Base-by-base conservation (phyloP, 345 rosid species). In the Salix purpurea region DNA sequence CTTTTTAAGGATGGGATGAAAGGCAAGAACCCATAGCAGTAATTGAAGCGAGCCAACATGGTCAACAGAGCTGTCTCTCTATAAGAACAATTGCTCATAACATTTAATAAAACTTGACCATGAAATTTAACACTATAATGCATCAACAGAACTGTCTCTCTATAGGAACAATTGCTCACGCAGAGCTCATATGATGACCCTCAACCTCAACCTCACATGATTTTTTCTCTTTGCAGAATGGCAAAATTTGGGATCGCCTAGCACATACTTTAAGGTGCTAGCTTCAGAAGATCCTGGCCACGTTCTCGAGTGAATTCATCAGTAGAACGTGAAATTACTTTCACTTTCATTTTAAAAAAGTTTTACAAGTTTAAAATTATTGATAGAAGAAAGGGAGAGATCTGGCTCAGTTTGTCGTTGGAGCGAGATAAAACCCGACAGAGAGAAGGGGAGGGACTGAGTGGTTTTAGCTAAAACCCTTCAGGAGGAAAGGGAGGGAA, bases 281-380 rank as follows among this genome's bases (percentile, higher is more conserved):
- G 12, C 73, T 1, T 42, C 0, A 30, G 61, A 66, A 14, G 36
- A 74, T 96, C 99, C 67, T 93, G 91, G 87, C 99, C 93, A 79
- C 99, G 85, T 73, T 93, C 99, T 75, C 99, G 90, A 71, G 98
- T 96, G 88, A 90, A 96, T 69, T 93, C 97, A 78, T 96, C 98
- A 5, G 84, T 81, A 3, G 97, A 87, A 58, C 98, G 90, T 11
- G 99, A 96, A 73, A 96, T 88, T 42, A 86, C 90, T 84, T 93
- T 93, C 32, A 96, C 90, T 85, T 86, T 93, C 98, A 96, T 92
- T 6, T 71, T 46, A 13, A 64, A 24, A 56, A 0, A 1, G 0
- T 16, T 7, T 56, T 56, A 56, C 24, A 23, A 23, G 8, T 21
- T 56, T 26, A 21, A 21, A 21, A 54, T 24, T 54, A 21, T 54